phyloP scores from a whole-genome alignment of 148 eudicot species.

The Persicaria tinctoria region DNA sequence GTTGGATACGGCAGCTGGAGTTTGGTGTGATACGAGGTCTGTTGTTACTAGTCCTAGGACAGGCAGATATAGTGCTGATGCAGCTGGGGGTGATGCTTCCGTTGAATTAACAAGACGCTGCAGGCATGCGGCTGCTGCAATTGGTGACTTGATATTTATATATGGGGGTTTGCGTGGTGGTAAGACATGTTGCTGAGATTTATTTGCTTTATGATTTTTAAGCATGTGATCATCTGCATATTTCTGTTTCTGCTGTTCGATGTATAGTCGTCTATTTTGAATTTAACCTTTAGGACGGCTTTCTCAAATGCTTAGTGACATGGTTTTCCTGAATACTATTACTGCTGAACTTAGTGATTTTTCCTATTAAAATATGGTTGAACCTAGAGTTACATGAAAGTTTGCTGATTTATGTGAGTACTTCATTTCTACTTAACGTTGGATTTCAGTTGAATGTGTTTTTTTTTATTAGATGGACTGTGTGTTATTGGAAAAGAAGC shows the following conservation, averaged over 20 bases:
- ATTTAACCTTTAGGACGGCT: background rate
- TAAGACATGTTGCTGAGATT: constrained; percentile 28
- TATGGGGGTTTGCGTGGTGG: constrained; percentile 99
- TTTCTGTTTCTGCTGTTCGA: background rate
- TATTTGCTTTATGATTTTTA: background rate
- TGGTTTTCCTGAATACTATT: background rate
- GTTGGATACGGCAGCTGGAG: constrained; percentile 98
- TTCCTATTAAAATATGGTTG: background rate
- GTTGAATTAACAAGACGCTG: constrained; percentile 97
- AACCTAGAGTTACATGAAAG: background rate
- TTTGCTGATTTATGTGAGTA: background rate
- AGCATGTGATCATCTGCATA: background rate
- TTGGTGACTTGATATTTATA: constrained; percentile 84
- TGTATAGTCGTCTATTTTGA: background rate
- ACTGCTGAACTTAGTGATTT: background rate
- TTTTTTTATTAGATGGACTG: background rate
- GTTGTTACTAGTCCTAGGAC: constrained; percentile 97
- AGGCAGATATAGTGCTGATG: constrained; percentile 97
- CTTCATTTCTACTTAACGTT: background rate
- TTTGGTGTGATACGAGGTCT: constrained; percentile 97
- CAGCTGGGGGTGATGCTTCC: constrained; percentile 99
- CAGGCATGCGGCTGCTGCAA: constrained; percentile 98
- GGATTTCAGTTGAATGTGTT: background rate
- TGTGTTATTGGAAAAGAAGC: background rate
- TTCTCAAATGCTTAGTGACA: background rate